Conservation (phyloP, 2,329 filamentous ascomycete species). For the Colletotrichum tropicale region DNA sequence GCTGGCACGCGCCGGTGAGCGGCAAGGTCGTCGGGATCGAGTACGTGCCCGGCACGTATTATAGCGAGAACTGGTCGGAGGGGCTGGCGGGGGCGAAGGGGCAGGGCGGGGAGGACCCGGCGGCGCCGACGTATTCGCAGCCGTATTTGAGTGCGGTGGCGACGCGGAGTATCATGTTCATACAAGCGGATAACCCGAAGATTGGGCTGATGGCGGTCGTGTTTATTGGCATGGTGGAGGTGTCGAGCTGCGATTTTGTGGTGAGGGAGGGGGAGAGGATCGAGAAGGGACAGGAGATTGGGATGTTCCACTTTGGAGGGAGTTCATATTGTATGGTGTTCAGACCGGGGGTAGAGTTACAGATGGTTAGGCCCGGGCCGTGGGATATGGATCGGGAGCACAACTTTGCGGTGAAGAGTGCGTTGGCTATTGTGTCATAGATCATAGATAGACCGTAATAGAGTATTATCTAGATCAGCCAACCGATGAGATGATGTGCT, state of each 20-base stretch:
- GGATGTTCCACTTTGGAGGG: conserved; percentile 85
- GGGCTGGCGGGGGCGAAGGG: conserved; percentile 24
- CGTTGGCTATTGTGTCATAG: neutral
- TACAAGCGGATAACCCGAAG: conserved; percentile 69
- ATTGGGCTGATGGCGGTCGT: conserved; percentile 75
- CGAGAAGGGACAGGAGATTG: conserved; percentile 72
- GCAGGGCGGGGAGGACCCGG: conserved; percentile 18
- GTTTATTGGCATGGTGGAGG: conserved; percentile 78
- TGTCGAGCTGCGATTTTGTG: conserved; percentile 74
- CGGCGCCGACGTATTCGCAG: conserved; percentile 47
- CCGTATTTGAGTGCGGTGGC: conserved; percentile 72
- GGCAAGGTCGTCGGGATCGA: conserved; percentile 64
- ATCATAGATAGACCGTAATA: neutral
- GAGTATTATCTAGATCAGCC: too few species aligned
- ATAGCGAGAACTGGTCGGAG: conserved; percentile 58
- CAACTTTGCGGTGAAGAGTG: neutral
- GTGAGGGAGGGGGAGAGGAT: conserved; percentile 69
- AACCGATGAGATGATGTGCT: too few species aligned
- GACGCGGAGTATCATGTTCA: conserved; percentile 71
- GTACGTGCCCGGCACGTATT: conserved; percentile 70
- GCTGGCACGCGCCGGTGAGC: conserved; percentile 73
- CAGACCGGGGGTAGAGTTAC: conserved; percentile 55
- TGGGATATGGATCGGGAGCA: neutral
- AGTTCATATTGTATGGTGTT: conserved; percentile 74
- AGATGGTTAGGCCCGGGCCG: conserved; percentile 9